phyloP scores from a whole-genome alignment of 176 grass and related monocot genomes.

The Juncus inflexus region DNA sequence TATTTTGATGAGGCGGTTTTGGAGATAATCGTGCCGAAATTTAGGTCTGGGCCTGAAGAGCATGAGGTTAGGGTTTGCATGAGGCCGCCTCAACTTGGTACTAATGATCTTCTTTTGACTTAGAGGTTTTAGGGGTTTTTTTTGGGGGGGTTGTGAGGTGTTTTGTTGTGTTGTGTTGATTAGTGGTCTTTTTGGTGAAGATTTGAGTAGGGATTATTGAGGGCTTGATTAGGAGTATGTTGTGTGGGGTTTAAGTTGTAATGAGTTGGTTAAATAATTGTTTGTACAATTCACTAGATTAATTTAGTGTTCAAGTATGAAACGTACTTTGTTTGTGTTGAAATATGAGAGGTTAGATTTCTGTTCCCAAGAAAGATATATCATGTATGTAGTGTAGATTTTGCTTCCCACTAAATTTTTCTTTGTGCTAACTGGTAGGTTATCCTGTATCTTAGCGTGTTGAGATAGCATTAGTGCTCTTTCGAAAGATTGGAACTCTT shows the following conservation, averaged over 20 bases:
- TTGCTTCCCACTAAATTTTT: no score
- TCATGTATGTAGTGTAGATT: no score
- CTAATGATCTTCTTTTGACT: conserved; percentile 72
- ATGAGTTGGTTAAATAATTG: neutral
- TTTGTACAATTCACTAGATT: no score
- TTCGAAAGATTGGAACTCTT: no score
- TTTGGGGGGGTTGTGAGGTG: neutral
- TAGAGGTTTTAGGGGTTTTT: conserved; percentile 22
- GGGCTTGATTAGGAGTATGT: conserved; percentile 21
- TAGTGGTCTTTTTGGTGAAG: neutral
- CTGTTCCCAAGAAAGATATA: no score
- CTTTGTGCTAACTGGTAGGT: no score
- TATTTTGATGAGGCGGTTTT: conserved; percentile 82
- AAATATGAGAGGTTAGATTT: no score
- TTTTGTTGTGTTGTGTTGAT: neutral
- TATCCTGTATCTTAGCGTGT: no score
- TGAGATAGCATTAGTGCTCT: no score
- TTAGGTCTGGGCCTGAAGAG: conserved; percentile 67
- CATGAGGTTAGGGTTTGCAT: conserved; percentile 91
- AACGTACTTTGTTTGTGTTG: no score
- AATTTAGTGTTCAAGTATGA: no score
- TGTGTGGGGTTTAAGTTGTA: conserved; percentile 18
- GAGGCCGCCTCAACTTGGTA: conserved; percentile 78
- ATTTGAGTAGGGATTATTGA: neutral
- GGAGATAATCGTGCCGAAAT: conserved; percentile 94